Percentiles rank a stretch among this genome's conserved stretches.
These are phyloP conservation scores for Choanephora cucurbitarum DNA, from an alignment of 371 early-diverging fungal species.

Conservation along the genomic window DNA sequence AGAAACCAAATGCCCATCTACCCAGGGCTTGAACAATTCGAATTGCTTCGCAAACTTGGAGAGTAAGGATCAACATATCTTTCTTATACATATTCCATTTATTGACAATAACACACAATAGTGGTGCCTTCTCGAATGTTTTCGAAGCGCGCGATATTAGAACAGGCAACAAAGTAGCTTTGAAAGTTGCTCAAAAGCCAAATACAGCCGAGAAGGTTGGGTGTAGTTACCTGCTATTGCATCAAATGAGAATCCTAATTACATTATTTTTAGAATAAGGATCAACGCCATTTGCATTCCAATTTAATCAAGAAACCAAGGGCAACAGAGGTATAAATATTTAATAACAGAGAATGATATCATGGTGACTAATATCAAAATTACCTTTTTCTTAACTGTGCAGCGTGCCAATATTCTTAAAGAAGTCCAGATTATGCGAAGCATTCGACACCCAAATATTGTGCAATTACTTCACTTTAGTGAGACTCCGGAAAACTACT, in stretches of 20 bases:
- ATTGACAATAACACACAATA: constrained; percentile 21
- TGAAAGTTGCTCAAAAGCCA: constrained; percentile 73
- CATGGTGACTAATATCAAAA: constrained; percentile 14
- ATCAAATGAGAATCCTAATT: constrained; percentile 62
- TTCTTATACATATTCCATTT: not conserved
- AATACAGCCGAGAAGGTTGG: constrained; percentile 45
- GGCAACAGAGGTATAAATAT: constrained; percentile 32
- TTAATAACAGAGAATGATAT: constrained; percentile 15
- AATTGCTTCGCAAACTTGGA: constrained; percentile 56
- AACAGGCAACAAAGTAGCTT: constrained; percentile 65
- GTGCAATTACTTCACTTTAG: constrained; percentile 66
- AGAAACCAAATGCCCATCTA: constrained; percentile 41
- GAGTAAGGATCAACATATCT: constrained; percentile 45
- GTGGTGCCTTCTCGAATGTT: constrained; percentile 84
- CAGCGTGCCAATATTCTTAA: constrained; percentile 77
- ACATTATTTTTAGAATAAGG: constrained; percentile 30
- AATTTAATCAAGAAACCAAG: constrained; percentile 30
- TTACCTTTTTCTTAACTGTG: not conserved
- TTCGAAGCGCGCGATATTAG: constrained; percentile 63
- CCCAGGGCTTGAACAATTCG: constrained; percentile 51
- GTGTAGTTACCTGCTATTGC: constrained; percentile 39
- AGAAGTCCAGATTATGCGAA: constrained; percentile 83
- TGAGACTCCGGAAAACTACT: constrained; percentile 61
- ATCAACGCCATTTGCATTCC: constrained; percentile 28
- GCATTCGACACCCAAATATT: constrained; percentile 75